These are phyloP conservation scores for Paramecium primaurelia DNA, from an alignment of 73 alveolate species.

Conservation along the genomic window DNA sequence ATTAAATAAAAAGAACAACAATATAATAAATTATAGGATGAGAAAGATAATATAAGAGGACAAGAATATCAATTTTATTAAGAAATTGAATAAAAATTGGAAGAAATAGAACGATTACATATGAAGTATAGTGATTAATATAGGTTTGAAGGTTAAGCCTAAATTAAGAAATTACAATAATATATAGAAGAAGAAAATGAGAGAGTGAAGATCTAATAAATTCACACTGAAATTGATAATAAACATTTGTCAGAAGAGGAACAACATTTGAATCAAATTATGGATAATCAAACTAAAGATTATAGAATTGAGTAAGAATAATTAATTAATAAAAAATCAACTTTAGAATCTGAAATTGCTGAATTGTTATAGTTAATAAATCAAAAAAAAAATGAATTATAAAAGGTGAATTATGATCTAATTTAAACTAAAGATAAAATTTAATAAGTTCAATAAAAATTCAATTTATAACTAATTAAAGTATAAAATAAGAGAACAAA, in stretches of 20 bases:
- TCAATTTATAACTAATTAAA: not conserved
- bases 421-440: not conserved
- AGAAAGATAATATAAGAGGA: constrained; percentile 34
- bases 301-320: not conserved
- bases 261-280: not conserved
- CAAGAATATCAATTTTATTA: constrained; percentile 33
- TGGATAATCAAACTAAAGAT: constrained; percentile 32
- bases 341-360: not conserved
- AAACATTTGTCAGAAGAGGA: constrained; percentile 49
- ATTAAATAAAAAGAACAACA: not conserved
- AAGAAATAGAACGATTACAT: not conserved
- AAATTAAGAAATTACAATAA: not conserved
- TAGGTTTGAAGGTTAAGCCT: not conserved
- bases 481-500: not conserved
- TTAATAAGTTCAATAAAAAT: not conserved
- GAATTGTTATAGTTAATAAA: not conserved
- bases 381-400: not conserved
- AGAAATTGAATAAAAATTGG: constrained; percentile 5
- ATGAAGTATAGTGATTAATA: constrained; percentile 8
- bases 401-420: not conserved
- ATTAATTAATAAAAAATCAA: not conserved
- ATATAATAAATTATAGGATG: not conserved
- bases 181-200: constrained; percentile 38
- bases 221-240: constrained; percentile 35
- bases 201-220: constrained; percentile 12